Conservation (phyloP, 225 moss, liverwort and hornwort species). For the Thuidium tamariscinum region DNA sequence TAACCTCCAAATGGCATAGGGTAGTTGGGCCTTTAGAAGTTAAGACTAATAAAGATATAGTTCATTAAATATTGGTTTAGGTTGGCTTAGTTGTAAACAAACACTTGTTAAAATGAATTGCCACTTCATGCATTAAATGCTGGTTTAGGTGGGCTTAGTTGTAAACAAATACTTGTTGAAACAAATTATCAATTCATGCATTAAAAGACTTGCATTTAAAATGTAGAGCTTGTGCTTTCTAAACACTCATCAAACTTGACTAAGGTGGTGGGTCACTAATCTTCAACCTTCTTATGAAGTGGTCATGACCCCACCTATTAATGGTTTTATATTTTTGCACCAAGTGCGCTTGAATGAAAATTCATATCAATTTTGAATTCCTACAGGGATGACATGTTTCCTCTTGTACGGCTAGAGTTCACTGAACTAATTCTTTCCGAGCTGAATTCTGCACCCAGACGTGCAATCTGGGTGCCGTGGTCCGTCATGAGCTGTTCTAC, state of each 20-base stretch:
- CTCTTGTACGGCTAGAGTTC: neutral
- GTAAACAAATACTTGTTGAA: too few relatives aligned
- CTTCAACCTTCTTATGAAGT: neutral
- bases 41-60: too few relatives aligned
- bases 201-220: neutral
- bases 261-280: accelerated
- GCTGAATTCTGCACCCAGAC: too few relatives aligned
- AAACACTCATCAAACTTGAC: neutral
- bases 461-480: neutral
- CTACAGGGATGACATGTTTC: accelerated
- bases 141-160: too few relatives aligned
- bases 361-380: neutral
- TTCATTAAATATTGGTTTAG: neutral
- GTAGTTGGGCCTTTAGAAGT: too few relatives aligned
- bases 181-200: accelerated
- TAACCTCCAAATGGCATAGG: too few relatives aligned
- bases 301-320: neutral
- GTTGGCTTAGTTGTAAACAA: too few relatives aligned
- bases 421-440: neutral
- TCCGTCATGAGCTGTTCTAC: neutral
- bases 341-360: too few relatives aligned
- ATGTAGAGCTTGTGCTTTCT: neutral
- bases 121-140: too few relatives aligned
- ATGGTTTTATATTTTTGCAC: neutral
- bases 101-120: too few relatives aligned